phyloP scores from a whole-genome alignment of 1,284 basidiomycete species.

The Rhodofomes roseus region DNA sequence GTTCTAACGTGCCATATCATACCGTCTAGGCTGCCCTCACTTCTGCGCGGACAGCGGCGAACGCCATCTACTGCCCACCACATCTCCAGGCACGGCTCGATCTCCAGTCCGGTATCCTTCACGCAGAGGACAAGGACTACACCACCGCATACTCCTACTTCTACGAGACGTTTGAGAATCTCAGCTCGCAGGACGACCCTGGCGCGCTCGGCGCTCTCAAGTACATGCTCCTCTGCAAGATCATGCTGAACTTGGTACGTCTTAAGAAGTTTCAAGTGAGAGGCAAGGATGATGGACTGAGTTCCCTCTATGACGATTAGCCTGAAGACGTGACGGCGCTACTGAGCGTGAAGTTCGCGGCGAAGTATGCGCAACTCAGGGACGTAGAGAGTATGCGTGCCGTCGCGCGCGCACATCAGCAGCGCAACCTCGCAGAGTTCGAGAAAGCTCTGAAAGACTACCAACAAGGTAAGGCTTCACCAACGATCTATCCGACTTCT shows the following conservation, averaged over 20 bases:
- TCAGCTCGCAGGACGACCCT: constrained; percentile 72
- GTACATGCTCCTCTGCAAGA: constrained; percentile 97
- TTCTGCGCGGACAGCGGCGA: constrained; percentile 91
- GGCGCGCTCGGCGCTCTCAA: constrained; percentile 84
- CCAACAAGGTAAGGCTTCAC: constrained; percentile 63
- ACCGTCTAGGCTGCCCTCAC: constrained; percentile 79
- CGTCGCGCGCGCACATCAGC: constrained; percentile 90
- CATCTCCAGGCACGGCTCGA: constrained; percentile 90
- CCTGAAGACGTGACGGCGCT: constrained; percentile 91
- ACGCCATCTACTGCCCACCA: constrained; percentile 97
- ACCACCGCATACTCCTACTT: constrained; percentile 98
- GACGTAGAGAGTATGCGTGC: constrained; percentile 96
- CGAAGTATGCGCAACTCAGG: constrained; percentile 77
- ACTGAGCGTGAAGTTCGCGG: constrained; percentile 82
- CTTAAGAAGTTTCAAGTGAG: background rate
- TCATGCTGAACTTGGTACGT: constrained; percentile 92
- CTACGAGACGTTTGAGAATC: constrained; percentile 91
- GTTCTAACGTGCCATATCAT: background rate
- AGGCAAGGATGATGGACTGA: background rate
- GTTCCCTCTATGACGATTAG: constrained; percentile 49
- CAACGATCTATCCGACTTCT: background rate
- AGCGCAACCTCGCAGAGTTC: constrained; percentile 86
- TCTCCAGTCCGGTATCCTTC: constrained; percentile 88
- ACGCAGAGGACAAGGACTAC: constrained; percentile 98
- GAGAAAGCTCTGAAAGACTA: constrained; percentile 87